phyloP scores from a whole-genome alignment of 1,284 basidiomycete species.

The Paramarasmius palmivorus region DNA sequence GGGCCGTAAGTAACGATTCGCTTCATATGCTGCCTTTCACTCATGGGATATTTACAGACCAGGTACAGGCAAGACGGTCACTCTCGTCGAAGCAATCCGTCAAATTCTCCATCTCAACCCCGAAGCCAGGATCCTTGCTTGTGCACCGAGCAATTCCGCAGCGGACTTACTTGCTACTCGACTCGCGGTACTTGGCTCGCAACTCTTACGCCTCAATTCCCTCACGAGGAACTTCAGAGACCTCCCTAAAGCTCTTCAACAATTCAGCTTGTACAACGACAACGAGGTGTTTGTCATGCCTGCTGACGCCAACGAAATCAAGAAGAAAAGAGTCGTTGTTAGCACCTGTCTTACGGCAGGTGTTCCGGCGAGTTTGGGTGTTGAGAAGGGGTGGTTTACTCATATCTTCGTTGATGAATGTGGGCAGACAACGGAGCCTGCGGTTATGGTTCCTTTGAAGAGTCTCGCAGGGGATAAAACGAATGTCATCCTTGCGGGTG shows the following conservation, averaged over 20 bases:
- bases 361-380: conserved; percentile 44
- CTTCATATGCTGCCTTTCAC: neutral
- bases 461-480: conserved; percentile 41
- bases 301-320: conserved; percentile 30
- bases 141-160: conserved; percentile 17
- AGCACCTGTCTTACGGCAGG: conserved; percentile 54
- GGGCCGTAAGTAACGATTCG: conserved; percentile 44
- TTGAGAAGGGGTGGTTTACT: conserved; percentile 52
- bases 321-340: conserved; percentile 46
- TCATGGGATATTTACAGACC: conserved; percentile 3
- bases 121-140: conserved; percentile 34
- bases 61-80: conserved; percentile 50
- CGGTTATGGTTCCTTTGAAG: conserved; percentile 55
- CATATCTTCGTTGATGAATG: conserved; percentile 68
- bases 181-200: conserved; percentile 27
- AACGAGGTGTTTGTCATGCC: conserved; percentile 45
- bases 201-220: conserved; percentile 50
- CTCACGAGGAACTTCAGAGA: conserved; percentile 35
- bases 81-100: conserved; percentile 49
- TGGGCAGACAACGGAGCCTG: conserved; percentile 59
- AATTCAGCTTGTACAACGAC: conserved; percentile 39
- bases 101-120: conserved; percentile 39
- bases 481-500: conserved; percentile 55
- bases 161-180: conserved; percentile 44
- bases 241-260: conserved; percentile 29